These are phyloP conservation scores for Capsella rubella DNA, from an alignment of 441 rosid genomes.

Conservation along the genomic window DNA sequence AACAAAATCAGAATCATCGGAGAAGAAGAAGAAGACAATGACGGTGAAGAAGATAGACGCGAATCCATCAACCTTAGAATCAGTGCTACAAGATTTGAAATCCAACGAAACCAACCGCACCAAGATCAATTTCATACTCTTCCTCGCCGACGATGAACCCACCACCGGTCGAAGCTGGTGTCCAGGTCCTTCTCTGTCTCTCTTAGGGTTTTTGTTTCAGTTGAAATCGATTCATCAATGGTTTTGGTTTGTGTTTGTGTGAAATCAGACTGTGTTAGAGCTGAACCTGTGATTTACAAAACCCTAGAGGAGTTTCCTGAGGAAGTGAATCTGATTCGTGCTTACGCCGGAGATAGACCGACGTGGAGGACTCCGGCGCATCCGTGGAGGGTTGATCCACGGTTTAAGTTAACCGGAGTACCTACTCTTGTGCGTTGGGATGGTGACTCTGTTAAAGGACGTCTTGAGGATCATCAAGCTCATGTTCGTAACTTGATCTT, in stretches of 20 bases:
- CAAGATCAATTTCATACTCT: slow-evolving; percentile 76
- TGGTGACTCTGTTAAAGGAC: slow-evolving; percentile 57
- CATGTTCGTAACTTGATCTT: slow-evolving; percentile 68
- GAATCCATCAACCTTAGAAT: slow-evolving; percentile 58
- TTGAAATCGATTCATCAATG: not conserved
- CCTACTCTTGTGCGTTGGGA: slow-evolving; percentile 82
- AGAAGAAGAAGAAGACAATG: slow-evolving; percentile 43
- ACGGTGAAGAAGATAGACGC: slow-evolving; percentile 61
- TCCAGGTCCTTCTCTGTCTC: slow-evolving; percentile 53
- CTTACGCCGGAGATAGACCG: slow-evolving; percentile 83
- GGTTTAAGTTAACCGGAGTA: slow-evolving; percentile 77
- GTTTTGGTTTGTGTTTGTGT: not conserved
- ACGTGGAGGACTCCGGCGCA: slow-evolving; percentile 84
- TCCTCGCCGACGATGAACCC: slow-evolving; percentile 81
- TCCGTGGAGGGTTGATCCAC: slow-evolving; percentile 73
- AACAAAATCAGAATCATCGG: not conserved
- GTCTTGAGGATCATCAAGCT: slow-evolving; percentile 89
- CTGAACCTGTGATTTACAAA: slow-evolving; percentile 85
- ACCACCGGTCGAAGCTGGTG: slow-evolving; percentile 79
- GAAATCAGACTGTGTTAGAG: slow-evolving; percentile 79
- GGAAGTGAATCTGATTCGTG: slow-evolving; percentile 65
- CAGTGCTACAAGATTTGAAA: slow-evolving; percentile 58
- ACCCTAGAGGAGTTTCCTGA: slow-evolving; percentile 67
- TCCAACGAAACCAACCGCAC: slow-evolving; percentile 55
- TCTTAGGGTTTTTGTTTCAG: slow-evolving; percentile 10